phyloP scores from a whole-genome alignment of 176 grass and related monocot genomes.

The Eragrostis curvula region DNA sequence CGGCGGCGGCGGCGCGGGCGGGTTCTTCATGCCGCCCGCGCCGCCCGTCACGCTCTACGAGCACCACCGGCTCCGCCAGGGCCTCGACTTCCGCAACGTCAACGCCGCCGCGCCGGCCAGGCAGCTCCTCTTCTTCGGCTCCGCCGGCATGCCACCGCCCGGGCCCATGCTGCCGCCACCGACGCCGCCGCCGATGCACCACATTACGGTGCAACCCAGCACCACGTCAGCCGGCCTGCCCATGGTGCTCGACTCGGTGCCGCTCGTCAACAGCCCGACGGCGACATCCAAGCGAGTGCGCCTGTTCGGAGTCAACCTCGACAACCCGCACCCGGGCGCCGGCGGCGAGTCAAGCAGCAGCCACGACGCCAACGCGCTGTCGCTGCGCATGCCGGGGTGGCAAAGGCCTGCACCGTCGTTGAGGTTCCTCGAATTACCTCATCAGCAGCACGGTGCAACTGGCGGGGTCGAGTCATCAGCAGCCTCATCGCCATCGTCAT shows the following conservation, averaged over 20 bases:
- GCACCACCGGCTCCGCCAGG: conserved; percentile 79
- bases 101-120: conserved; percentile 13
- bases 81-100: conserved; percentile 50
- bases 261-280: conserved; percentile 47
- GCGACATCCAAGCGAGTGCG: conserved; percentile 76
- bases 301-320: conserved; percentile 94
- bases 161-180: conserved; percentile 45
- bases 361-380: conserved; percentile 48
- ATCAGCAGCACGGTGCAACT: conserved; percentile 36
- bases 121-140: conserved; percentile 64
- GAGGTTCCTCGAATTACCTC: conserved; percentile 52
- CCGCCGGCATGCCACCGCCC: conserved; percentile 34
- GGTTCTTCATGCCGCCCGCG: conserved; percentile 65
- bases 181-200: conserved; percentile 39
- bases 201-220: conserved; percentile 56
- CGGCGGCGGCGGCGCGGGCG: conserved; percentile 28
- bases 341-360: conserved; percentile 42
- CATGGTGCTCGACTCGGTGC: conserved; percentile 72
- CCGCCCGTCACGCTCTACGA: conserved; percentile 76
- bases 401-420: conserved; percentile 55
- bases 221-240: conserved; percentile 30
- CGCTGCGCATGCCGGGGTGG: conserved; percentile 65
- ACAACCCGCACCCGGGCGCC: conserved; percentile 55
- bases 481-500: conserved; percentile 56
- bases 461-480: conserved; percentile 42